Evolutionary conservation across 2,329 filamentous ascomycete species (phyloP).

Genomic region (Immersiporthe knoxdaviesiana): DNA sequence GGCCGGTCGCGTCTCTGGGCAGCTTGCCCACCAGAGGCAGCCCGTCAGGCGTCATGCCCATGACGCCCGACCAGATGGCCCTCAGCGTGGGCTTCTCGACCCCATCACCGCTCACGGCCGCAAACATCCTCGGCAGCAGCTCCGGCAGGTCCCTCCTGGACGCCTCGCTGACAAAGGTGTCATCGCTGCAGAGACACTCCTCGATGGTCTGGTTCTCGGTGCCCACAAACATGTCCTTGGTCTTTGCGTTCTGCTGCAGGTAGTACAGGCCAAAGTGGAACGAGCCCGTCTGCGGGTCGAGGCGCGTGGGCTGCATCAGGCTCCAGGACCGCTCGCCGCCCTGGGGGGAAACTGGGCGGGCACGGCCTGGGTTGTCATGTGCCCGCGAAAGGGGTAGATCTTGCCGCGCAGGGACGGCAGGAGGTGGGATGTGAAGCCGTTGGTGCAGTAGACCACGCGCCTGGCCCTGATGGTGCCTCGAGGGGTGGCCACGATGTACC

Average conservation of each 20-base stretch:
- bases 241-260: slow-evolving; percentile 22
- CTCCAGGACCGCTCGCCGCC: slow-evolving; percentile 7
- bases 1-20: slow-evolving; percentile 26
- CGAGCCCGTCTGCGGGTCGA: slow-evolving; percentile 6
- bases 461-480: slow-evolving; percentile 57
- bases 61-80: slow-evolving; percentile 37
- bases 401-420: slow-evolving; percentile 61
- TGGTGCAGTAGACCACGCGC: slow-evolving; percentile 66
- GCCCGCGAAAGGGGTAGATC: slow-evolving; percentile 43
- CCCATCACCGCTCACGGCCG: background rate
- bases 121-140: slow-evolving; percentile 12
- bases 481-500: slow-evolving; percentile 54
- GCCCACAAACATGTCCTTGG: slow-evolving; percentile 20
- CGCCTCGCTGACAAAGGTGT: slow-evolving; percentile 6
- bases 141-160: slow-evolving; percentile 5
- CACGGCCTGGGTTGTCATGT: slow-evolving; percentile 10
- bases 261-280: slow-evolving; percentile 23
- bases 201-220: slow-evolving; percentile 17
- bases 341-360: background rate
- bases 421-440: slow-evolving; percentile 67
- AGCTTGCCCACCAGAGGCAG: slow-evolving; percentile 36
- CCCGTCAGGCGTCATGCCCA: slow-evolving; percentile 37
- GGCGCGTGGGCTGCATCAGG: slow-evolving; percentile 2
- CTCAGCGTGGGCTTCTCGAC: slow-evolving; percentile 7
- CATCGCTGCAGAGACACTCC: slow-evolving; percentile 19